Base-by-base conservation (phyloP, 1,284 basidiomycete species). In the Heterobasidion irregulare region DNA sequence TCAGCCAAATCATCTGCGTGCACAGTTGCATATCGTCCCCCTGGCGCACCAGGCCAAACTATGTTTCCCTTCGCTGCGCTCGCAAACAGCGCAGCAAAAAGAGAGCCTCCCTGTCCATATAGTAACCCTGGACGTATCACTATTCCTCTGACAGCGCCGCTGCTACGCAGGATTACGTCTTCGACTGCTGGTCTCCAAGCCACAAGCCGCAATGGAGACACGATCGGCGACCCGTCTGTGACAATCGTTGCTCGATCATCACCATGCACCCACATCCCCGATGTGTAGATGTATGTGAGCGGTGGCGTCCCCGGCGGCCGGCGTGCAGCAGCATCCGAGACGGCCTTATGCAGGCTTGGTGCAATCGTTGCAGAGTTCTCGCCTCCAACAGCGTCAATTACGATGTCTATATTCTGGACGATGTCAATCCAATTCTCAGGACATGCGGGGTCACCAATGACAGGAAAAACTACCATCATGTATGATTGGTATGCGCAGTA, bases 1-100 rank as follows among this genome's bases (percentile, higher is more conserved):
- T 78, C 76, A 6, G 76, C 79, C 34, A 79, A 64, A 63, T 82
- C 80, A 60, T 80, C 79, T 43, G 64, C 63, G 63, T 82, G 80
- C 35, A 81, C 67, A 6, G 72, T 59, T 15, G 73, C 61, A 13
- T 70, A 68, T 8, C 78, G 63, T 0, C 72, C 74, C 1, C 76
- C 75, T 1, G 72, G 68, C 9, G 62, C 63, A 2, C 75, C 77
- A 35, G 67, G 71, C 70, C 72, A 76, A 1, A 59, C 58, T 1
- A 76, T 71, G 52, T 68, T 65, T 16, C 73, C 69, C 8, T 65
- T 60, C 36, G 63, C 57, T 5, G 72, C 74, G 2, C 66, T 63
- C 47, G 69, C 66, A 59, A 81, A 77, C 15, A 77, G 59, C 12
- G 58, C 48, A 9, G 65, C 70, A 12, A 75, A 58, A 12, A 77